Conservation (phyloP, 2,329 filamentous ascomycete species). For the Aurifilum marmelostoma region DNA sequence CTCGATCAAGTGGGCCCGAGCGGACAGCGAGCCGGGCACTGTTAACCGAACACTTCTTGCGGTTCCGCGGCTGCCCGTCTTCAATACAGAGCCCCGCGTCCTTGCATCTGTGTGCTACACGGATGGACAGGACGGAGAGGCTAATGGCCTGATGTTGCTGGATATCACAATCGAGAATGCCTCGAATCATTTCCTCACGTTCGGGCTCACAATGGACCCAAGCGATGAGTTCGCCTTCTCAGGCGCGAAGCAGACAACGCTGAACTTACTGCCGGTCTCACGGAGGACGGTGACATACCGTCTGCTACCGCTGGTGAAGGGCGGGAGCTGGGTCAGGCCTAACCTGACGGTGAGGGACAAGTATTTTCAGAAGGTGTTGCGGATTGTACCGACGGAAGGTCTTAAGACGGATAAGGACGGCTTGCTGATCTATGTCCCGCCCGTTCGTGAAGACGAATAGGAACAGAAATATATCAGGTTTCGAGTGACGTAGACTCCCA, state of each 20-base stretch:
- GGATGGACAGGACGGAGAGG: conserved; percentile 34
- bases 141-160: conserved; percentile 47
- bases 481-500: not conserved
- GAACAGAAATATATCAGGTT: conserved; percentile 8
- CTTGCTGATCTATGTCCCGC: conserved; percentile 63
- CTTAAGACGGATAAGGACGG: conserved; percentile 68
- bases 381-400: conserved; percentile 77
- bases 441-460: conserved; percentile 33
- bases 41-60: conserved; percentile 70
- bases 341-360: conserved; percentile 80
- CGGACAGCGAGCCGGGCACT: conserved; percentile 38
- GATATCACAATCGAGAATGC: conserved; percentile 83
- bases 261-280: conserved; percentile 84
- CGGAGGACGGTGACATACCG: conserved; percentile 74
- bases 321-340: conserved; percentile 69
- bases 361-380: conserved; percentile 90
- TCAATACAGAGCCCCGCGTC: conserved; percentile 84
- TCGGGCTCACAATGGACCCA: conserved; percentile 89
- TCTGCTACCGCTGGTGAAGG: conserved; percentile 67
- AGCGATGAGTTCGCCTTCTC: conserved; percentile 93
- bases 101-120: conserved; percentile 62
- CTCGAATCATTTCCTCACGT: conserved; percentile 91
- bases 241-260: conserved; percentile 76
- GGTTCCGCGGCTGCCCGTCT: conserved; percentile 78
- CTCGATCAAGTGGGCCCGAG: conserved; percentile 75